Evolutionary conservation across 371 early-diverging fungal species (phyloP).

Genomic region (Actinomortierella wolfii): DNA sequence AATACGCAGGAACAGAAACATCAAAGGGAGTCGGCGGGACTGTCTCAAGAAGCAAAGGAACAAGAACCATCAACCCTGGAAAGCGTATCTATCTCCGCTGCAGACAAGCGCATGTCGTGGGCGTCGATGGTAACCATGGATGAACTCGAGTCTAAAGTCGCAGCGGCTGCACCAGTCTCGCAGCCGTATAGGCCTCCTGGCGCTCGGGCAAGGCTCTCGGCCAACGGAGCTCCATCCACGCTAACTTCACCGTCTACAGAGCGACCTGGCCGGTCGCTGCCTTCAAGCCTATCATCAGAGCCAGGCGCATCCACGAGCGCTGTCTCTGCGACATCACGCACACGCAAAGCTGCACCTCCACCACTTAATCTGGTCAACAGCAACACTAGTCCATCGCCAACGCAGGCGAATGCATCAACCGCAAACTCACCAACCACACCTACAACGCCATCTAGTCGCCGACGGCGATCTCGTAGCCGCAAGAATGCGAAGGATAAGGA

Average conservation of each 20-base stretch:
- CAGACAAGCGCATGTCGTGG: constrained; percentile 43
- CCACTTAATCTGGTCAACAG: constrained; percentile 28
- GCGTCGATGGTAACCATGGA: constrained; percentile 39
- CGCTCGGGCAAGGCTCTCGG: constrained; percentile 20
- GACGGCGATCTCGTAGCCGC: constrained; percentile 33
- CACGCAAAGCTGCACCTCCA: constrained; percentile 22
- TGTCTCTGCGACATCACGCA: constrained; percentile 7
- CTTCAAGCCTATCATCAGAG: not conserved
- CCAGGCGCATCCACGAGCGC: constrained; percentile 4
- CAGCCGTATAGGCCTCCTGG: constrained; percentile 42
- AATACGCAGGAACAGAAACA: no score
- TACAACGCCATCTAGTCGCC: constrained; percentile 22
- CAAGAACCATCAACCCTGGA: no score
- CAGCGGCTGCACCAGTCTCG: constrained; percentile 1
- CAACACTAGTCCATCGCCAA: constrained; percentile 5
- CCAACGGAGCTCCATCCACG: constrained; percentile 1
- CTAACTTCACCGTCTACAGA: not conserved
- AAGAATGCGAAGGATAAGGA: constrained; percentile 30
- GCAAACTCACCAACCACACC: constrained; percentile 32
- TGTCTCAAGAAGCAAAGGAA: no score
- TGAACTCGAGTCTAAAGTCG: constrained; percentile 12
- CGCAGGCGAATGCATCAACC: constrained; percentile 1
- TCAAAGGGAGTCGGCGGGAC: no score
- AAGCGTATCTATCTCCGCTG: not conserved
- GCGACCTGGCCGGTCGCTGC: not conserved